Conservation (phyloP, 1,284 basidiomycete genomes). For the Malassezia caprae region DNA sequence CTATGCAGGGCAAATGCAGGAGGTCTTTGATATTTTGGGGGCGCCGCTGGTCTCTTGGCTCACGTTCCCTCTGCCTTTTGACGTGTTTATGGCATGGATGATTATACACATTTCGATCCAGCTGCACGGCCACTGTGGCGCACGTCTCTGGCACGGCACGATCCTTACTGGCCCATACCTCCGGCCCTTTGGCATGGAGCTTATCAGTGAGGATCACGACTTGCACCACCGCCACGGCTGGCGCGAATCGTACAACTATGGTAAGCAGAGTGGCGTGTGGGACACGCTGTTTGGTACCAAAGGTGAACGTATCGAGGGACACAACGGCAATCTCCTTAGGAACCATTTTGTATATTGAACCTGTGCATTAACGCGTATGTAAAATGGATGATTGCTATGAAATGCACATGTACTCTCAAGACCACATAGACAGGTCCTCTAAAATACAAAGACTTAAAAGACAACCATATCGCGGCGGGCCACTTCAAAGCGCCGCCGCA, state of each 20-base stretch:
- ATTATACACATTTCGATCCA: conserved; percentile 32
- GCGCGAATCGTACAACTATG: conserved; percentile 35
- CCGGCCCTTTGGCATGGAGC: conserved; percentile 24
- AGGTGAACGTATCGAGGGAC: conserved; percentile 31
- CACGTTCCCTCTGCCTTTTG: conserved; percentile 25
- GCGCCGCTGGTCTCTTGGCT: conserved; percentile 30
- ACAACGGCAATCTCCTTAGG: conserved; percentile 16
- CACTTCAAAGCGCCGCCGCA: conserved; percentile 39
- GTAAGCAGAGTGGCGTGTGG: conserved; percentile 43
- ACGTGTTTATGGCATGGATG: conserved; percentile 25
- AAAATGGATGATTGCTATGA: background rate
- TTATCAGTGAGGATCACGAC: conserved; percentile 45
- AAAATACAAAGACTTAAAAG: conserved; percentile 18
- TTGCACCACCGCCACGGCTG: conserved; percentile 45
- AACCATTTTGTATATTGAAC: background rate
- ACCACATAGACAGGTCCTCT: background rate
- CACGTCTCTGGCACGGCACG: conserved; percentile 30
- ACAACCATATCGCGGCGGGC: conserved; percentile 41
- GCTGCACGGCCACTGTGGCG: conserved; percentile 33
- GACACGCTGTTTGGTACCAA: conserved; percentile 40
- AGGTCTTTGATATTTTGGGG: conserved; percentile 32
- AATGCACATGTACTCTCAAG: background rate
- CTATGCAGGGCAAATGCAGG: conserved; percentile 36
- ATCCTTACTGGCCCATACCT: conserved; percentile 30
- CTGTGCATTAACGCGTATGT: background rate